Evolutionary conservation across 2,329 filamentous ascomycete species (phyloP), one percentile per base, ranked within the genome.

Genomic region (Gnomoniopsis sp.): DNA sequence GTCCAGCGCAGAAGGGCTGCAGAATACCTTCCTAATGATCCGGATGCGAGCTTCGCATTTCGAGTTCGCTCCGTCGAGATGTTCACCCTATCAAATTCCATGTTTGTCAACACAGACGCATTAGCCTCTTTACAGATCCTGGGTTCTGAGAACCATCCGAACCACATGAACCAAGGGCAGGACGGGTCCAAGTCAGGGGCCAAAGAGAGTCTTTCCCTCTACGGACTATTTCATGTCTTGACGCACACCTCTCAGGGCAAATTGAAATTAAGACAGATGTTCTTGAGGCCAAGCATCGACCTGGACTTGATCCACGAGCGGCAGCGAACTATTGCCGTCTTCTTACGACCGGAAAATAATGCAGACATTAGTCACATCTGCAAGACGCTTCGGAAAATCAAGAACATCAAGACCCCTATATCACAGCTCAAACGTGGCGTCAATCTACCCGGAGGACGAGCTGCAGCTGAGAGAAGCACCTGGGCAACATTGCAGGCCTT

Each of bases 141-240:
- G 26, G 88, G 89, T 57, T 86, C 88, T 1, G 93, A 97, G 70
- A 84, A 84, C 12, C 91, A 96, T 70, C 93, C 91, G 4, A 92
- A 91, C 67, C 87, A 84, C 50, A 89, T 93, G 62, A 89, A 88
- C 65, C 88, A 89, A 73, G 89, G 89, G 0, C 84, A 86, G 2
- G 82, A 80, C 7, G 83, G 78, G 63, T 78, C 79, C 33, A 80
- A 77, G 26, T 85, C 82, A 1, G 87, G 83, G 21, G 82, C 83
- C 1, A 96, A 93, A 70, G 92, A 96, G 74, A 89, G 86, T 17
- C 79, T 95, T 1, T 98, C 91, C 0, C 75, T 96, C 0, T 96
- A 89, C 70, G 93, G 90, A 0, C 76, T 98, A 0, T 96, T 97
- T 62, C 85, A 88, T 59, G 79, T 85, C 57, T 76, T 95, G 33